A percentile compares a stretch with the other conserved stretches of the same genome.
Evolutionary conservation across 306 rosid species (phyloP).

Genomic region (Pyrus communis): DNA sequence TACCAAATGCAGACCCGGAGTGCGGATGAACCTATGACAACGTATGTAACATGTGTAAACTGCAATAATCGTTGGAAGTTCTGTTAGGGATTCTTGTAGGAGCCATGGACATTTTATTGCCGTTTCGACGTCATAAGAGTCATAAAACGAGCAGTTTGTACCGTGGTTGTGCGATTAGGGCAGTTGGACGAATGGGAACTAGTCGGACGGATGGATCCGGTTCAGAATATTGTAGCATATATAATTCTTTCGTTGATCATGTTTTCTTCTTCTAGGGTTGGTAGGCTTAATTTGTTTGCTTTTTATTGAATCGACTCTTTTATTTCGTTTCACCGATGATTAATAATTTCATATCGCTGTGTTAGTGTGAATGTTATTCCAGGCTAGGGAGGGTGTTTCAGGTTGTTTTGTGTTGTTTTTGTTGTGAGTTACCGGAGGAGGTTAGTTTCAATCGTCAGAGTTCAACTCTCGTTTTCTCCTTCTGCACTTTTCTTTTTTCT

Average conservation of each 20-base stretch:
- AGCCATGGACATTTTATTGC: constrained; percentile 16
- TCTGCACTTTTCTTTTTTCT: no score
- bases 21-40: constrained; percentile 99
- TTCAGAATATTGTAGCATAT: constrained; percentile 13
- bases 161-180: constrained; percentile 16
- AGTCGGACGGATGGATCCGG: constrained; percentile 10
- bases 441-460: no score
- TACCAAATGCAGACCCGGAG: constrained; percentile 99
- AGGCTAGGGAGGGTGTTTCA: no score
- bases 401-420: no score
- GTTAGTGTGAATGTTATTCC: neutral
- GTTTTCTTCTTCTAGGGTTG: constrained; percentile 2
- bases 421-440: no score
- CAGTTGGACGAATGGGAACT: neutral
- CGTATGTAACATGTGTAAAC: constrained; percentile 79
- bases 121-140: constrained; percentile 1
- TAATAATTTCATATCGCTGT: neutral
- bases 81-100: constrained; percentile 52
- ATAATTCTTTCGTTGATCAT: constrained; percentile 1
- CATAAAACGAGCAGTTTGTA: constrained; percentile 18
- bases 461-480: neutral
- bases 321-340: neutral
- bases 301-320: constrained; percentile 11
- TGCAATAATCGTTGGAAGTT: constrained; percentile 98
- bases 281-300: constrained; percentile 6